Base-by-base conservation (phyloP, 306 rosid species). In the Nissolia schottii region DNA sequence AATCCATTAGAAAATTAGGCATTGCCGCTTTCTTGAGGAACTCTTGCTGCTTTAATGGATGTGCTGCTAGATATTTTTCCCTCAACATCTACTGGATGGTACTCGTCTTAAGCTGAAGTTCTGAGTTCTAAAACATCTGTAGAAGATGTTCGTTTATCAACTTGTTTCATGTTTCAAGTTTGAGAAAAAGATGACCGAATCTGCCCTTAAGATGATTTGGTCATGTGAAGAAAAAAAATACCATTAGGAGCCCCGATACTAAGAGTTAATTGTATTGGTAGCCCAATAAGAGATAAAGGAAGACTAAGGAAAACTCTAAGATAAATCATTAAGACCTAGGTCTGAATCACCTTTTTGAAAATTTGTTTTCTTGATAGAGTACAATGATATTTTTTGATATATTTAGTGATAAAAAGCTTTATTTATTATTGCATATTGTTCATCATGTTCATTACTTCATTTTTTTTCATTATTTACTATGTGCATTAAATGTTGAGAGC, bases 1-100 rank as follows among this genome's bases (percentile, higher is more conserved):
- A 22, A 59, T 54, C 41, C 74, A 64, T 64, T 64, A 18, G 50
- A 54, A 61, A 71, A 45, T 71, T 29, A 58, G 13, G 34, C 41
- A 8, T 69, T 50, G 15, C 71, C 60, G 38, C 63, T 68, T 24
- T 48, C 32, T 45, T 57, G 13, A 31, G 31, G 61, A 55, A 46
- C 43, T 37, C 56, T 23, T 49, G 34, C 54, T 74, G 51, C 73
- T 40, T 35, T 3, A 35, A 38, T 40, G 31, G 13, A 60, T 50
- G 32, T 55, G 23, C 38, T 2, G 27, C 20, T 31, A 53, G 35
- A 43, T 45, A 16, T 77, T 77, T 69, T 49, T 49, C 43, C 49
- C 48, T 23, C 37, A 50, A 15, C n/a, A 34, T 59, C 27, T 32
- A 29, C 16, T 1, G 7, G 45, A 34, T 32, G 46, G 60, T 24